phyloP scores from a whole-genome alignment of 2,329 filamentous ascomycete genomes.

The Sclerotinia glacialis region DNA sequence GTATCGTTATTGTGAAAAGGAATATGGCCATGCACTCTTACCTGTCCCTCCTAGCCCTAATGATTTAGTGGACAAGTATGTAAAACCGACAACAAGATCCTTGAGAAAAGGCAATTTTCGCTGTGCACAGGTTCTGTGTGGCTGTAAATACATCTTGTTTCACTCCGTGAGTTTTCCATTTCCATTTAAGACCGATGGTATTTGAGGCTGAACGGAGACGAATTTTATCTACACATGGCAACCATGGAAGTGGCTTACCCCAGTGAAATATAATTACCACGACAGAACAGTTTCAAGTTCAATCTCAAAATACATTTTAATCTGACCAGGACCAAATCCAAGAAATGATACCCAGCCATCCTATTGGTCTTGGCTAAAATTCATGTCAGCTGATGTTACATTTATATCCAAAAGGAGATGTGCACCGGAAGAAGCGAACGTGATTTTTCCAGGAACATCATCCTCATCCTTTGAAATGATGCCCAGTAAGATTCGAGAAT shows the following conservation, averaged over 20 bases:
- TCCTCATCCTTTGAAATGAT: conserved; percentile 14
- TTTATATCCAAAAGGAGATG: neutral
- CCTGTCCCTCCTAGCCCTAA: neutral
- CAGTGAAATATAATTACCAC: neutral
- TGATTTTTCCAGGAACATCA: conserved; percentile 9
- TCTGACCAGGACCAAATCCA: neutral
- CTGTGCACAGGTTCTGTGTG: neutral
- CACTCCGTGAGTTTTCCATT: neutral
- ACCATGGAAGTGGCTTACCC: neutral
- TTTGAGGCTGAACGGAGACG: neutral
- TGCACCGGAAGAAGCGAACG: neutral
- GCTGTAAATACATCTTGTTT: neutral
- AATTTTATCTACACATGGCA: neutral
- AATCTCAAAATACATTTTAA: conserved; percentile 13
- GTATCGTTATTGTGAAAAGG: neutral
- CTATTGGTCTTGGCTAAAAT: conserved; percentile 1
- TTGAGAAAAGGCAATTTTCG: neutral
- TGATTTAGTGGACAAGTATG: neutral
- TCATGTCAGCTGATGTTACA: conserved; percentile 22
- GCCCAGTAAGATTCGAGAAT: conserved; percentile 9
- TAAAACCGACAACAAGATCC: neutral
- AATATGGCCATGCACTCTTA: neutral
- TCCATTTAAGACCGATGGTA: neutral
- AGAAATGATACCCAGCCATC: neutral
- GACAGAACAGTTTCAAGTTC: neutral